These are phyloP conservation scores for Yamadazyma taylorii DNA, from an alignment of 1,139 yeast species.

Conservation along the genomic window DNA sequence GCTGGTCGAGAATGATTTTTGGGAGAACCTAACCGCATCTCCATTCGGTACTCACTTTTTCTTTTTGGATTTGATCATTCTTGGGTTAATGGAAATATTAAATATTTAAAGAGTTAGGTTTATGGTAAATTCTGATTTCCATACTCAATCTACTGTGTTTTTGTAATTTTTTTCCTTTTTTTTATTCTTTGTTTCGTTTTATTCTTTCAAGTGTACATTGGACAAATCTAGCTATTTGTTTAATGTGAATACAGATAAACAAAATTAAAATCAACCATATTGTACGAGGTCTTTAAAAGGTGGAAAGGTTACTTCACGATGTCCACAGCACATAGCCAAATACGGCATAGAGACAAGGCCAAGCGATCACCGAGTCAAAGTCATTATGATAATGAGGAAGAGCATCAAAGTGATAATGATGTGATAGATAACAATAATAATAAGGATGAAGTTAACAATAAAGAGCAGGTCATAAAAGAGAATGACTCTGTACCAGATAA, in stretches of 20 bases:
- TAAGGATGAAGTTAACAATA: background rate
- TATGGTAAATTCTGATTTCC: too few relatives aligned
- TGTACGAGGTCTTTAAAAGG: constrained; percentile 1
- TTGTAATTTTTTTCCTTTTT: too few relatives aligned
- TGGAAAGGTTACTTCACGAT: background rate
- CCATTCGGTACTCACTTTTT: too few relatives aligned
- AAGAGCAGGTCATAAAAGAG: too few relatives aligned
- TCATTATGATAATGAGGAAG: constrained; percentile 1
- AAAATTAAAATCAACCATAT: constrained; percentile 1
- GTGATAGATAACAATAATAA: constrained; percentile 5
- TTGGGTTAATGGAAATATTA: too few relatives aligned
- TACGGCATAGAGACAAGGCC: background rate
- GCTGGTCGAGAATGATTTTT: too few relatives aligned
- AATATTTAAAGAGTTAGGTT: too few relatives aligned
- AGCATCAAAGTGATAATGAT: constrained; percentile 4
- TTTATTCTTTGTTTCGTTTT: background rate
- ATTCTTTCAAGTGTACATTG: background rate
- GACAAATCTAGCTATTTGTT: background rate
- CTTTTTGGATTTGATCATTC: too few relatives aligned
- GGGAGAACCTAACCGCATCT: too few relatives aligned
- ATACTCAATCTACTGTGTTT: too few relatives aligned
- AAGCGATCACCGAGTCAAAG: background rate
- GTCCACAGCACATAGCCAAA: background rate
- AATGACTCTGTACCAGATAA: too few relatives aligned
- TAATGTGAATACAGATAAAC: background rate